Percentiles rank a stretch among this genome's conserved stretches.
Evolutionary conservation across 2,329 filamentous ascomycete species (phyloP).

Genomic region (Alternaria metachromatica): DNA sequence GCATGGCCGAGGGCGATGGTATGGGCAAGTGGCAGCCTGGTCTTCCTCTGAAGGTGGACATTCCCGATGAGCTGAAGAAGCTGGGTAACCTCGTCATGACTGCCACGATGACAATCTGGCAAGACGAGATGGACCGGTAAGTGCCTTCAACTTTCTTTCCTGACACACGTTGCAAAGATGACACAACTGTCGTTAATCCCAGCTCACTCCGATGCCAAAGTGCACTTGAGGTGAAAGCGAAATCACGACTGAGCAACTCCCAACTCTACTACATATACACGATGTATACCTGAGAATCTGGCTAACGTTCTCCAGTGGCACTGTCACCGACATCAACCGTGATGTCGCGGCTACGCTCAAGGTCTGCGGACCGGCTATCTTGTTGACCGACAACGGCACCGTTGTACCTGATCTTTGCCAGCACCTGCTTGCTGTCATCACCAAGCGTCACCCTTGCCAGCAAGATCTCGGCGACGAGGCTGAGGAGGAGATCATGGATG

Average conservation of each 20-base stretch:
- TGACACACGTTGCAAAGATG: conserved; percentile 65
- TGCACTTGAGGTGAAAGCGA: conserved; percentile 91
- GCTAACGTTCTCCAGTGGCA: conserved; percentile 64
- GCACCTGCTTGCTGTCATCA: conserved; percentile 79
- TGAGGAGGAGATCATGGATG: conserved; percentile 69
- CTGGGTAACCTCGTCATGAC: conserved; percentile 85
- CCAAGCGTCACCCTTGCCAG: conserved; percentile 90
- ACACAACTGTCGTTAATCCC: conserved; percentile 89
- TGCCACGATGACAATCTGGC: conserved; percentile 84
- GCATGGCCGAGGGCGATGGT: conserved; percentile 80
- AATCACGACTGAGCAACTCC: conserved; percentile 62
- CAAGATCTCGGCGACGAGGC: conserved; percentile 84
- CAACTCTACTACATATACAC: conserved; percentile 46
- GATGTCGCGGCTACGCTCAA: conserved; percentile 90
- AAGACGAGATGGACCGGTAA: conserved; percentile 91
- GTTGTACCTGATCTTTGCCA: conserved; percentile 79
- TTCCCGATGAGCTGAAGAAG: conserved; percentile 80
- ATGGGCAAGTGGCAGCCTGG: conserved; percentile 87
- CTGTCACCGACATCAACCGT: conserved; percentile 94
- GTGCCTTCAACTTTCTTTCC: conserved; percentile 52
- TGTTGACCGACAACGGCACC: conserved; percentile 69
- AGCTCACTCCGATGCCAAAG: conserved; percentile 97
- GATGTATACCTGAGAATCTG: conserved; percentile 5
- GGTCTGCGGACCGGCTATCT: conserved; percentile 84
- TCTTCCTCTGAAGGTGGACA: conserved; percentile 79